Conservation (phyloP, 345 rosid species). For the Arabidopsis suecica region DNA sequence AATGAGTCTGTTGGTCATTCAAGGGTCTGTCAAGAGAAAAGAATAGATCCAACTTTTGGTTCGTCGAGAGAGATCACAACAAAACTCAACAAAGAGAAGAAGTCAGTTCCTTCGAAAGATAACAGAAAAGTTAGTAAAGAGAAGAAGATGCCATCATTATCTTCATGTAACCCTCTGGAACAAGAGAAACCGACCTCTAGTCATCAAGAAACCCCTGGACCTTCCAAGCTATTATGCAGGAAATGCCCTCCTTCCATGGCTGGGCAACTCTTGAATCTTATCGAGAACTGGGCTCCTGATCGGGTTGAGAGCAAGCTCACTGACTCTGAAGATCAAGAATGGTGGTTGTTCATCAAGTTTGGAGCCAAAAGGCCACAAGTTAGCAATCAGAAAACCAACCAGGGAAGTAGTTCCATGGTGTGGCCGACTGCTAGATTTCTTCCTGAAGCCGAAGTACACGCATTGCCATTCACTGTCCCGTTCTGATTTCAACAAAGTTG, state of each 20-base stretch:
- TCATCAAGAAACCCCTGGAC: neutral
- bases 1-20: slow-evolving; percentile 39
- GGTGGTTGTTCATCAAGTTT: slow-evolving; percentile 42
- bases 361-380: slow-evolving; percentile 30
- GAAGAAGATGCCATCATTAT: neutral
- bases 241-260: slow-evolving; percentile 41
- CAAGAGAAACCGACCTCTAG: slow-evolving; percentile 6
- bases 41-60: neutral
- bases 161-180: neutral
- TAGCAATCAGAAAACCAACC: neutral
- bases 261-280: slow-evolving; percentile 40
- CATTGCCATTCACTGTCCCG: slow-evolving; percentile 59
- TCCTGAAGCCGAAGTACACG: slow-evolving; percentile 53
- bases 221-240: slow-evolving; percentile 31
- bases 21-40: slow-evolving; percentile 36
- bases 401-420: slow-evolving; percentile 18
- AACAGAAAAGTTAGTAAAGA: neutral
- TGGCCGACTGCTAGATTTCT: slow-evolving; percentile 49
- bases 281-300: slow-evolving; percentile 55
- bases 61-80: neutral
- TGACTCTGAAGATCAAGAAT: slow-evolving; percentile 42
- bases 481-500: slow-evolving; percentile 41
- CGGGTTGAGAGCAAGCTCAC: slow-evolving; percentile 29
- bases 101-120: neutral
- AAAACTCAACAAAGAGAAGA: slow-evolving; percentile 24